These are phyloP conservation scores for Ascochyta viciae-villosae DNA, from an alignment of 2,329 filamentous ascomycete species.

Conservation along the genomic window DNA sequence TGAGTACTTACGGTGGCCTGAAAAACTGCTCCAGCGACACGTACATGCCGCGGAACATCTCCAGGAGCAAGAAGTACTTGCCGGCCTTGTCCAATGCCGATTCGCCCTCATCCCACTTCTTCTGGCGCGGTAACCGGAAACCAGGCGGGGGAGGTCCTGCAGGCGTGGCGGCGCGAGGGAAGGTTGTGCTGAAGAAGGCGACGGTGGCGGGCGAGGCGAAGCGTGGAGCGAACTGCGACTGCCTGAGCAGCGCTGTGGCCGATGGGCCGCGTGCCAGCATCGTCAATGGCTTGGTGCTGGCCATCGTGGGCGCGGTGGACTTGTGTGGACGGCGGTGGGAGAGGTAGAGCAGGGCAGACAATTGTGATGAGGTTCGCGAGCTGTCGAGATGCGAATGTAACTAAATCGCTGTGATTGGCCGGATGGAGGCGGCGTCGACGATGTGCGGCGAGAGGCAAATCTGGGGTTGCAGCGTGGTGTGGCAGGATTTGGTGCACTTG, in stretches of 20 bases:
- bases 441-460: slow-evolving; percentile 20
- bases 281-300: slow-evolving; percentile 56
- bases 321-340: slow-evolving; percentile 34
- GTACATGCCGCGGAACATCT: slow-evolving; percentile 98
- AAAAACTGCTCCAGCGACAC: slow-evolving; percentile 98
- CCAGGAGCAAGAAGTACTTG: slow-evolving; percentile 93
- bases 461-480: slow-evolving; percentile 4
- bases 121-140: slow-evolving; percentile 77
- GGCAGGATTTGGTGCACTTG: background rate
- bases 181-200: slow-evolving; percentile 69
- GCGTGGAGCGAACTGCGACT: slow-evolving; percentile 44
- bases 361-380: slow-evolving; percentile 26
- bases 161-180: slow-evolving; percentile 69
- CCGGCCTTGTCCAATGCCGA: slow-evolving; percentile 81
- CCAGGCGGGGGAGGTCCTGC: slow-evolving; percentile 78
- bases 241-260: slow-evolving; percentile 47
- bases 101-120: slow-evolving; percentile 83
- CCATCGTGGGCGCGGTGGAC: slow-evolving; percentile 51
- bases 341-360: slow-evolving; percentile 29
- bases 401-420: slow-evolving; percentile 41
- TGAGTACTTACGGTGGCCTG: slow-evolving; percentile 83
- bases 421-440: slow-evolving; percentile 27
- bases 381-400: slow-evolving; percentile 30
- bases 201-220: slow-evolving; percentile 55
- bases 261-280: slow-evolving; percentile 57